phyloP scores from a whole-genome alignment of 2,329 filamentous ascomycete genomes.

The Paraconiothyrium sp. region DNA sequence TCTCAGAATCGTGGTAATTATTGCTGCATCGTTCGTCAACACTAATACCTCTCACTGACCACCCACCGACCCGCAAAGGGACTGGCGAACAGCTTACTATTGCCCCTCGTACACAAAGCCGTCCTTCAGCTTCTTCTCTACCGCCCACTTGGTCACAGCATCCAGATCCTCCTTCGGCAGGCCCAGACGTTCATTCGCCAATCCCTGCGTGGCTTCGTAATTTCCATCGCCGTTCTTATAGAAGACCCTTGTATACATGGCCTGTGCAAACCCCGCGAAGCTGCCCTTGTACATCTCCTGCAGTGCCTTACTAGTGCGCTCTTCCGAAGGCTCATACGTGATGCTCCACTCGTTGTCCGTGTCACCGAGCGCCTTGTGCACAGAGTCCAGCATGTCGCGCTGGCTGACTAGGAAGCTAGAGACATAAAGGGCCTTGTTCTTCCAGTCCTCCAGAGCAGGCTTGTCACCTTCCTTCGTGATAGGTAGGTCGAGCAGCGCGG shows the following conservation, averaged over 20 bases:
- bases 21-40: too few relatives aligned
- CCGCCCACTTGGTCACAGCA: conserved; percentile 57
- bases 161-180: conserved; percentile 69
- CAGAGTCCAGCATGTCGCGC: conserved; percentile 68
- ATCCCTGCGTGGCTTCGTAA: conserved; percentile 43
- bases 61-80: too few relatives aligned
- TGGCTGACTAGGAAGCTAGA: conserved; percentile 68
- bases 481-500: conserved; percentile 53
- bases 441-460: conserved; percentile 52
- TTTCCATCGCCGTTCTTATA: conserved; percentile 41
- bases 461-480: conserved; percentile 9
- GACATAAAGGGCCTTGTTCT: conserved; percentile 62
- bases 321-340: conserved; percentile 54
- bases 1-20: too few relatives aligned
- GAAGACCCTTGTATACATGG: conserved; percentile 66
- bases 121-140: conserved; percentile 17
- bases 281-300: conserved; percentile 58
- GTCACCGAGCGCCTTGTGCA: conserved; percentile 66
- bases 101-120: neutral
- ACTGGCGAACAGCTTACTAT: neutral
- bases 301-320: conserved; percentile 61
- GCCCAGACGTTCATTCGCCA: conserved; percentile 64
- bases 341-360: conserved; percentile 69
- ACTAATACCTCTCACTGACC: too few relatives aligned
- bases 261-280: conserved; percentile 54